phyloP scores from a whole-genome alignment of 495 filamentous ascomycete species.

The Penicillium cinerascens region DNA sequence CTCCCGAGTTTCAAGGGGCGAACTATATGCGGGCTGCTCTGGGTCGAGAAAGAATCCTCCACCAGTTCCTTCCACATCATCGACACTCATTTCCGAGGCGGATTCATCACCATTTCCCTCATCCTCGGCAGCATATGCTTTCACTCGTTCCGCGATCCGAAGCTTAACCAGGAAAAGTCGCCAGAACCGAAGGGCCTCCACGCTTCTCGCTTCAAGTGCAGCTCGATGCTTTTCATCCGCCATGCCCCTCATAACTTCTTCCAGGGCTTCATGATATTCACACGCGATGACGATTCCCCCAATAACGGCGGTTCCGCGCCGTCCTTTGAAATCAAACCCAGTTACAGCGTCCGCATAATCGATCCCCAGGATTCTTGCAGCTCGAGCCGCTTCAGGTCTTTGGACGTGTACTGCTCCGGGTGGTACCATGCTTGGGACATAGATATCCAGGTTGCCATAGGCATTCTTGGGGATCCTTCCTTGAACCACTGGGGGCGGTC shows the following conservation, averaged over 20 bases:
- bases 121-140: slow-evolving; percentile 56
- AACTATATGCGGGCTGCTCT: slow-evolving; percentile 26
- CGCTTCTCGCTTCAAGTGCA: slow-evolving; percentile 52
- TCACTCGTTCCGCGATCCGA: slow-evolving; percentile 74
- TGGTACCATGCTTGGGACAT: slow-evolving; percentile 90
- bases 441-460: slow-evolving; percentile 88
- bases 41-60: slow-evolving; percentile 49
- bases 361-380: slow-evolving; percentile 72
- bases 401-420: slow-evolving; percentile 70
- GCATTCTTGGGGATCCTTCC: slow-evolving; percentile 80
- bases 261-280: slow-evolving; percentile 67
- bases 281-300: slow-evolving; percentile 70
- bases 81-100: slow-evolving; percentile 17
- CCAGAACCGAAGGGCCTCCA: slow-evolving; percentile 68
- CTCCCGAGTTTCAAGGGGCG: slow-evolving; percentile 1
- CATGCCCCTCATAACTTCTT: slow-evolving; percentile 62
- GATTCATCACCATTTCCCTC: slow-evolving; percentile 30
- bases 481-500: slow-evolving; percentile 67
- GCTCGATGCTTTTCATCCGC: slow-evolving; percentile 56
- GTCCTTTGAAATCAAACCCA: slow-evolving; percentile 80
- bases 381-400: slow-evolving; percentile 62
- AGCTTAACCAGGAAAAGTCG: slow-evolving; percentile 69
- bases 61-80: slow-evolving; percentile 27
- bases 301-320: slow-evolving; percentile 75
- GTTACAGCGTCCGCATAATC: slow-evolving; percentile 89